A percentile compares a stretch with the other conserved stretches of the same genome.
These are phyloP conservation scores for Claviceps africana DNA, from an alignment of 2,329 filamentous ascomycete species.

Conservation along the genomic window DNA sequence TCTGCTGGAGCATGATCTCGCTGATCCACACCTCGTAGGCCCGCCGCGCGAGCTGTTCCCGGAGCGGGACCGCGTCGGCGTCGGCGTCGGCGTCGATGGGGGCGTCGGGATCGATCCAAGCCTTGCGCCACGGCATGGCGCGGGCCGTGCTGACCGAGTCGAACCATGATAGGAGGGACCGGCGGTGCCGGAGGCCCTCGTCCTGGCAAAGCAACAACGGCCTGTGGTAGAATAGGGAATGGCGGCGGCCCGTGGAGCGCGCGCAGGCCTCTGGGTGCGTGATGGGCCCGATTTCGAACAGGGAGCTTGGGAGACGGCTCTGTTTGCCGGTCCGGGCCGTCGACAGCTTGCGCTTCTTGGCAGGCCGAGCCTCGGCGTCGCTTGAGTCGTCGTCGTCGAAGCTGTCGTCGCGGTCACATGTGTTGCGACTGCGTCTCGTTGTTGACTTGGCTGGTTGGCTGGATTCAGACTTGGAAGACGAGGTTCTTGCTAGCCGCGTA, in stretches of 20 bases:
- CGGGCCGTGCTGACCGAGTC: conserved; percentile 30
- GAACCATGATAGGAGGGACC: conserved; percentile 36
- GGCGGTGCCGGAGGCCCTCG: conserved; percentile 19
- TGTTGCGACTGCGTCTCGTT: neutral
- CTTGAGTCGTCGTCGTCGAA: neutral
- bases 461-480: neutral
- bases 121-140: conserved; percentile 46
- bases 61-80: conserved; percentile 20
- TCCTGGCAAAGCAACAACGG: conserved; percentile 31
- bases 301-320: neutral
- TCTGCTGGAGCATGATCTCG: conserved; percentile 55
- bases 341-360: conserved; percentile 7
- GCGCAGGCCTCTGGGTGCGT: conserved; percentile 6
- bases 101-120: conserved; percentile 32
- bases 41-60: conserved; percentile 32
- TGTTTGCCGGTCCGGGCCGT: neutral
- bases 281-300: conserved; percentile 5
- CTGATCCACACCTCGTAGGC: conserved; percentile 55
- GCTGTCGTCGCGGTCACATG: neutral
- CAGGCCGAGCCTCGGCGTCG: neutral
- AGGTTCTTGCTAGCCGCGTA: neutral
- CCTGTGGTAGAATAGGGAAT: conserved; percentile 28
- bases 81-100: conserved; percentile 5
- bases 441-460: neutral
- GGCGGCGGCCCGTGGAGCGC: conserved; percentile 7